Conservation (phyloP, 2,329 filamentous ascomycete genomes). For the Stenocarpella maydis region DNA sequence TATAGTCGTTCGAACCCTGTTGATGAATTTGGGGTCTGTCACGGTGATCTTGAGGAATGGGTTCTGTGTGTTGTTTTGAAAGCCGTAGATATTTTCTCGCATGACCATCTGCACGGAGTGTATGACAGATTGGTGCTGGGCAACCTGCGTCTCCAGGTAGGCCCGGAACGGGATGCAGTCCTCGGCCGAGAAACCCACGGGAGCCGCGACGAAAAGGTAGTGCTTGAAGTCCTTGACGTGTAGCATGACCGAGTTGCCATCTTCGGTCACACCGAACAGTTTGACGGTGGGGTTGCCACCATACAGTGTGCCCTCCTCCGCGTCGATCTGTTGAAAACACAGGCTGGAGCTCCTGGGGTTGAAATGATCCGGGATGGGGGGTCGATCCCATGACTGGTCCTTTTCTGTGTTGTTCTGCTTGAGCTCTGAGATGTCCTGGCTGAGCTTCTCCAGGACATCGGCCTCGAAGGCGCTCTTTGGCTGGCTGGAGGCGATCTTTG, state of each 20-base stretch:
- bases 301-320: constrained; percentile 84
- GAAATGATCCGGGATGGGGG: constrained; percentile 59
- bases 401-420: constrained; percentile 90
- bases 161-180: constrained; percentile 82
- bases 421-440: constrained; percentile 86
- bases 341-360: constrained; percentile 70
- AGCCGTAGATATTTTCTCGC: constrained; percentile 91
- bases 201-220: constrained; percentile 93
- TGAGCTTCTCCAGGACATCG: constrained; percentile 94
- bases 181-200: constrained; percentile 77
- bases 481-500: constrained; percentile 75
- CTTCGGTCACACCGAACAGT: constrained; percentile 87
- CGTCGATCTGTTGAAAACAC: constrained; percentile 96
- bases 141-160: constrained; percentile 81
- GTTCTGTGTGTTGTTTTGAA: constrained; percentile 90
- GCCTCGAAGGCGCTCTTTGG: constrained; percentile 92
- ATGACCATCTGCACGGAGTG: constrained; percentile 83
- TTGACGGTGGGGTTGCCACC: constrained; percentile 82
- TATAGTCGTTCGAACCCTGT: constrained; percentile 76
- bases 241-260: constrained; percentile 89
- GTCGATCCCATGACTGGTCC: constrained; percentile 88
- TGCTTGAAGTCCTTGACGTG: constrained; percentile 97
- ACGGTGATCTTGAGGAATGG: constrained; percentile 95
- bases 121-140: constrained; percentile 77
- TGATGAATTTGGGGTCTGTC: constrained; percentile 86